Evolutionary conservation across 2,329 filamentous ascomycete species (phyloP).

Genomic region (Nigrospora sphaerica): DNA sequence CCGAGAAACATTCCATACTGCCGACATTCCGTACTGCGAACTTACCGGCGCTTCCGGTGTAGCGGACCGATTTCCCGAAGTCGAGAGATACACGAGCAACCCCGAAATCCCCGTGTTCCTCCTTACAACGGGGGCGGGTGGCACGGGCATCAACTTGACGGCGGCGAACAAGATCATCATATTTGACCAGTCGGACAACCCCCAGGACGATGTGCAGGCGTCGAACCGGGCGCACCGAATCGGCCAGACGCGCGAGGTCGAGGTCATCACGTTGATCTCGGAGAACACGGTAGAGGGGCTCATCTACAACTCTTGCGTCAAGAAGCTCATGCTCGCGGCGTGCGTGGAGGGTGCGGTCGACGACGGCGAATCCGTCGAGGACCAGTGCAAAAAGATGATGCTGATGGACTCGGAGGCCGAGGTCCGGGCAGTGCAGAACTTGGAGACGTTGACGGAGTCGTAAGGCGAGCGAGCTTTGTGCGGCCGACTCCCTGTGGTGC

Average conservation of each 20-base stretch:
- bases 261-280: conserved; percentile 80
- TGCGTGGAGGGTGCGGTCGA: conserved; percentile 50
- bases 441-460: background rate
- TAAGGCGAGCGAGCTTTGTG: too few species aligned
- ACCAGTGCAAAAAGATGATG: conserved; percentile 23
- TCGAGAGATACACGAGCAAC: conserved; percentile 78
- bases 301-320: conserved; percentile 83
- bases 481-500: too few species aligned
- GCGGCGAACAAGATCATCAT: conserved; percentile 97
- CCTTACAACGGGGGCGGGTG: conserved; percentile 86
- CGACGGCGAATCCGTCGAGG: conserved; percentile 32
- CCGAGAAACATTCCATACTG: conserved; percentile 68
- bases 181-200: conserved; percentile 95
- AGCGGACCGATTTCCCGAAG: conserved; percentile 74
- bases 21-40: conserved; percentile 71
- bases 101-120: conserved; percentile 80
- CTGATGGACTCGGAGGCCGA: conserved; percentile 15
- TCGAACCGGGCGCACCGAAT: conserved; percentile 95
- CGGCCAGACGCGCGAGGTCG: conserved; percentile 83
- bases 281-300: conserved; percentile 84
- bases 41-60: conserved; percentile 82
- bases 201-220: conserved; percentile 95
- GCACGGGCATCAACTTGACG: conserved; percentile 94
- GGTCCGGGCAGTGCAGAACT: conserved; percentile 1
- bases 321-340: conserved; percentile 79